A percentile compares a stretch with the other conserved stretches of the same genome.
Conservation (phyloP, 345 rosid species). For the Lagerstroemia speciosa region DNA sequence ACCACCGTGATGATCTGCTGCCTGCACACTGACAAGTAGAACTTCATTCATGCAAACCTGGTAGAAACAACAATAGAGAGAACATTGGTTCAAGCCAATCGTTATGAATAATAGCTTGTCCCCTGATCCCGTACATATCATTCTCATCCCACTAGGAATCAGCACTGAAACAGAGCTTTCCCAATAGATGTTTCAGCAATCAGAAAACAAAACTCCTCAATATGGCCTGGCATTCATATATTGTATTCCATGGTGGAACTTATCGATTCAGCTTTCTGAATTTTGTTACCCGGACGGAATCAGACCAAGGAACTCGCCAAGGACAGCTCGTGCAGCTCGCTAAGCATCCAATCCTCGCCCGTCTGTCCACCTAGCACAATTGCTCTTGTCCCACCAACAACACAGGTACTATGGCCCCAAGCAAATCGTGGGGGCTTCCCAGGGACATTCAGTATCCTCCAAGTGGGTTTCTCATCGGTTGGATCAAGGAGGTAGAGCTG, state of each 20-base stretch:
- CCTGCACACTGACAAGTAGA: background rate
- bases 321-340: constrained; percentile 75
- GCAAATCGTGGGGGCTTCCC: constrained; percentile 81
- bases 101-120: background rate
- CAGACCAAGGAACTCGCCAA: constrained; percentile 51
- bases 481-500: constrained; percentile 84
- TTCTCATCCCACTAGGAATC: background rate
- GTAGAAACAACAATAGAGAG: background rate
- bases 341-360: constrained; percentile 92
- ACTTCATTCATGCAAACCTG: constrained; percentile 4
- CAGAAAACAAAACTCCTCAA: background rate
- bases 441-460: constrained; percentile 77
- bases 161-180: background rate
- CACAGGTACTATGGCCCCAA: constrained; percentile 94
- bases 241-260: background rate
- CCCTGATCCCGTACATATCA: background rate
- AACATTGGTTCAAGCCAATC: background rate
- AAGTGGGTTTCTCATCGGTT: constrained; percentile 78
- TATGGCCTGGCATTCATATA: background rate
- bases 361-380: constrained; percentile 88
- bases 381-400: constrained; percentile 83
- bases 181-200: background rate
- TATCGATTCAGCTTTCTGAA: background rate
- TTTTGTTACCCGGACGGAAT: constrained; percentile 4
- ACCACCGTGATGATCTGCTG: background rate